Conservation (phyloP, 2,329 filamentous ascomycete species). For the Neopestalotiopsis clavispora region DNA sequence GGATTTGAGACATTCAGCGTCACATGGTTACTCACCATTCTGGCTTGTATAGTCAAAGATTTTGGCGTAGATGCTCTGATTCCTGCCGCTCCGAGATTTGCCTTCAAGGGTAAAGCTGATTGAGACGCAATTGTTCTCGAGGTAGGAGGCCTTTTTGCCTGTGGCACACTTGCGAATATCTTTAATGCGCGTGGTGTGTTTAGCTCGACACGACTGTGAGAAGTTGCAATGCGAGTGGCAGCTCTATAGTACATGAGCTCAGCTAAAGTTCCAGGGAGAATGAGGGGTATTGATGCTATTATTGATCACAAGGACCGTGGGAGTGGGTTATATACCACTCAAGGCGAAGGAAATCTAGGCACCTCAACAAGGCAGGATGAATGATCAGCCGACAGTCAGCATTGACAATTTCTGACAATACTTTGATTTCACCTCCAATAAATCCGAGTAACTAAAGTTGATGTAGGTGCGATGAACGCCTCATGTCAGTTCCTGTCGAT, state of each 20-base stretch:
- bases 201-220: background rate
- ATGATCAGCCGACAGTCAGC: background rate
- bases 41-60: slow-evolving; percentile 19
- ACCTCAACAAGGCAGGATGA: background rate
- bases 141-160: background rate
- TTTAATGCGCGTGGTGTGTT: background rate
- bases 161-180: background rate
- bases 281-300: slow-evolving; percentile 17
- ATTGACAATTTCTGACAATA: background rate
- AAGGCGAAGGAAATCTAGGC: background rate
- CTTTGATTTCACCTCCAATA: background rate
- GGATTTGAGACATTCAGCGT: background rate
- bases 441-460: background rate
- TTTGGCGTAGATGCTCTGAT: background rate
- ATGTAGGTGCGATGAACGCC: background rate
- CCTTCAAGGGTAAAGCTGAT: slow-evolving; percentile 10
- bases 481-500: slow-evolving; percentile 5
- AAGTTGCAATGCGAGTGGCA: slow-evolving; percentile 19
- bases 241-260: slow-evolving; percentile 24
- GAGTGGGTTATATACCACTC: background rate
- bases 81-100: slow-evolving; percentile 18
- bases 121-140: background rate
- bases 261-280: slow-evolving; percentile 1
- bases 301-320: background rate
- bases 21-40: slow-evolving; percentile 29